phyloP scores from a whole-genome alignment of 768 basidiomycete species.

The Mycena pura region DNA sequence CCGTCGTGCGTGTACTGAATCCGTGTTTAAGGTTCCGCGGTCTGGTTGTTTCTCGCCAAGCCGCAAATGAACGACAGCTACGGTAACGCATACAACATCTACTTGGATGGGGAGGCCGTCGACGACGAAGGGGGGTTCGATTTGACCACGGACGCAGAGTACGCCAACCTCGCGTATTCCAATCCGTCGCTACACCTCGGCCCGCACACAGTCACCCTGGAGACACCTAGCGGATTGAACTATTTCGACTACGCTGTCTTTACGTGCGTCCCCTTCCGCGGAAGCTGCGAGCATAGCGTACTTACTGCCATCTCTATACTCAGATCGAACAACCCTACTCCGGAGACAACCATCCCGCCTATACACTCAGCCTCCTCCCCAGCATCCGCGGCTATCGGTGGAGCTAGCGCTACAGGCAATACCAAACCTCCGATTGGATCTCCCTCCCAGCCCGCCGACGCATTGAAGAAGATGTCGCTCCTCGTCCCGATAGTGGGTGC shows the following conservation, averaged over 20 bases:
- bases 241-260: slow-evolving; percentile 23
- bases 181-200: background rate
- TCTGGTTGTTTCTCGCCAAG: slow-evolving; percentile 23
- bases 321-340: slow-evolving; percentile 15
- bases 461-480: background rate
- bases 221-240: background rate
- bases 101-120: slow-evolving; percentile 4
- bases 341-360: slow-evolving; percentile 14
- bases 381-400: background rate
- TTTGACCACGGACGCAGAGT: slow-evolving; percentile 5
- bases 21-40: background rate
- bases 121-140: background rate
- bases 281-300: background rate
- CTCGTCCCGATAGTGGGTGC: slow-evolving; percentile 7
- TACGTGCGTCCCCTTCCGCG: slow-evolving; percentile 13
- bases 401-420: background rate
- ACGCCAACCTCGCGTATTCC: slow-evolving; percentile 6
- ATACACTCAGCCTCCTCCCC: background rate
- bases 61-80: background rate
- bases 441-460: background rate
- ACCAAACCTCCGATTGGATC: background rate
- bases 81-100: slow-evolving; percentile 4
- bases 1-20: background rate
- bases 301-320: background rate
- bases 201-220: slow-evolving; percentile 4